Base-by-base conservation (phyloP, 2,329 filamentous ascomycete genomes). In the Arachnomyces sp. region DNA sequence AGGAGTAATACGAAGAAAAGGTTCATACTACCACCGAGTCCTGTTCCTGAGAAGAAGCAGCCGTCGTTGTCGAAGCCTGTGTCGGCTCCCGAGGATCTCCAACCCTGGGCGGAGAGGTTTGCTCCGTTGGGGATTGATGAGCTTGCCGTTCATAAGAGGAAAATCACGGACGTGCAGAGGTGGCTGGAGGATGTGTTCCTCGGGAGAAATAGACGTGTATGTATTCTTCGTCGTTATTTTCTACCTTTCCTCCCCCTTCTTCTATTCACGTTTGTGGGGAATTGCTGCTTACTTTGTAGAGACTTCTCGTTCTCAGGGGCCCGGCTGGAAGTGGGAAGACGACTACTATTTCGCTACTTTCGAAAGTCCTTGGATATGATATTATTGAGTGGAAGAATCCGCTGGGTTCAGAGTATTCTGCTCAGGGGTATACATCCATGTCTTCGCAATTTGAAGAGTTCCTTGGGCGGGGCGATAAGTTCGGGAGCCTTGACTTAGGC, bases 271-370 rank as follows among this genome's bases (percentile, higher is more conserved):
- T 16, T 17, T 33, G 9, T 20, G 32, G 15, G 25, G 7, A n/a
- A 5, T 13, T 9, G 38, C 17, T 43, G 31, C 54, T 60, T 38
- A 59, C 44, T 36, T 18, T 43, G 39, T 79, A 94, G 68, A 76
- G 84, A 44, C 58, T 95, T 42, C 73, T 95, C 42, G 72, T 98
- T 18, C 70, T 98, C 32, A 94, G 93, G 61, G 92, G 92, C 8
- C 80, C 88, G 28, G 89, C 92, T 31, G 92, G 92, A 14, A 84
- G 85, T 28, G 92, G 87, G 20, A 98, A 98, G 65, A 96, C 92
- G 1, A 88, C 87, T 0, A 94, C 90, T 0, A 57, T 96, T 38
- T 76, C 76, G 8, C 67, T 94, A 15, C 72, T 98, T 28, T 82
- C 89, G 3, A 78, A 78, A 47, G 77, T 83, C n/a, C 69, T 96